phyloP scores from a whole-genome alignment of 495 filamentous ascomycete genomes.

The Podospora tetraspora region DNA sequence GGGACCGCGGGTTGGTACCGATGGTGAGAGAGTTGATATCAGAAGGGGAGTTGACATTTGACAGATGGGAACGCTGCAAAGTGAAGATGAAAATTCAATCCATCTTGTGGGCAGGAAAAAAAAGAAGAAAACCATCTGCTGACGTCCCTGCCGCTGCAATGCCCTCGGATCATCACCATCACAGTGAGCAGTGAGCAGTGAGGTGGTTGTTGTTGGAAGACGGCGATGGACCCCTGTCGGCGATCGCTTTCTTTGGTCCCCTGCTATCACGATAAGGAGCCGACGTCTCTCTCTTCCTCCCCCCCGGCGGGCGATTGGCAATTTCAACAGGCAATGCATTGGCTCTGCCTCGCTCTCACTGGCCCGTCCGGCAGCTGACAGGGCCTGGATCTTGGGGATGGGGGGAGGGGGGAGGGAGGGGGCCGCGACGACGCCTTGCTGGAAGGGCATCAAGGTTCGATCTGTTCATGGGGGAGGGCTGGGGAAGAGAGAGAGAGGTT shows the following conservation, averaged over 20 bases:
- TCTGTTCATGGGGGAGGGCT: not conserved
- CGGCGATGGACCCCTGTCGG: not conserved
- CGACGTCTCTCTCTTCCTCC: not conserved
- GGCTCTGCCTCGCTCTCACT: not conserved
- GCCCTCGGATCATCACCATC: constrained; percentile 1
- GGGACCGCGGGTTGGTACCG: not conserved
- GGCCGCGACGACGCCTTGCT: not conserved
- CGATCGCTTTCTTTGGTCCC: not conserved
- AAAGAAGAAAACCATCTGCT: not conserved
- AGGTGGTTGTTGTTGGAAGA: not conserved
- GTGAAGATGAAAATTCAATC: not conserved
- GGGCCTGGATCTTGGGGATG: not conserved
- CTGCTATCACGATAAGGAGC: constrained; percentile 11
- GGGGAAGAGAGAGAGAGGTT: not conserved
- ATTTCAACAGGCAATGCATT: not conserved
- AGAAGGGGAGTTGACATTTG: not conserved
- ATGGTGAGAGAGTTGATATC: not conserved
- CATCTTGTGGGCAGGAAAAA: not conserved
- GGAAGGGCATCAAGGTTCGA: not conserved
- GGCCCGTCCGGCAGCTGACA: not conserved
- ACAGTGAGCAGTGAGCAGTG: not conserved
- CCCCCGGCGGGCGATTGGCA: not conserved
- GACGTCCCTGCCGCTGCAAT: not conserved
- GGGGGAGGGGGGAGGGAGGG: not conserved
- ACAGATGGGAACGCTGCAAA: no score